A percentile compares a stretch with the other conserved stretches of the same genome.
These are phyloP conservation scores for Fagopyrum esculentum DNA, from an alignment of 148 eudicot genomes.

Conservation along the genomic window DNA sequence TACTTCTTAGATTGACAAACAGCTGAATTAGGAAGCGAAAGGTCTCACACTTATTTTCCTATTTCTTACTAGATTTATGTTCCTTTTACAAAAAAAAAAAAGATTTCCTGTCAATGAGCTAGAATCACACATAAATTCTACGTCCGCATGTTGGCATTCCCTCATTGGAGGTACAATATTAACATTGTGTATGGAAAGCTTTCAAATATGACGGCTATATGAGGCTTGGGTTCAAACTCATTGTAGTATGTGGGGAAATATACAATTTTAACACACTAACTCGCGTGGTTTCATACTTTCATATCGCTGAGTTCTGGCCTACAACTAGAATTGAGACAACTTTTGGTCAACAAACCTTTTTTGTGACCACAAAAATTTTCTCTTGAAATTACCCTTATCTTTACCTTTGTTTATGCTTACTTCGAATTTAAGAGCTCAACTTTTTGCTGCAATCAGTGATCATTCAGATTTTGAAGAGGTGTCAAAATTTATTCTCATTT, in stretches of 20 bases:
- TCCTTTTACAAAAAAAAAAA: background rate
- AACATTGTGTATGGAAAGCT: background rate
- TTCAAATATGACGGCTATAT: background rate
- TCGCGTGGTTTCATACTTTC: background rate
- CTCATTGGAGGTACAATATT: background rate
- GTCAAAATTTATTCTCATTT: too few relatives aligned
- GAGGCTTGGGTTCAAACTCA: background rate
- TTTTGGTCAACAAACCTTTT: background rate
- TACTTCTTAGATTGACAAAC: background rate
- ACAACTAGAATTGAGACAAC: background rate
- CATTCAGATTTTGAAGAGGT: too few relatives aligned
- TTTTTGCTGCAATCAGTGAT: too few relatives aligned
- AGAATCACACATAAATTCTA: too few relatives aligned
- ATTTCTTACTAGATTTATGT: background rate
- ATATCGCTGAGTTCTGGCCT: background rate
- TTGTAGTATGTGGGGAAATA: background rate
- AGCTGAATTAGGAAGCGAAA: background rate
- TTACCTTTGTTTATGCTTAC: too few relatives aligned
- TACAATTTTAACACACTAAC: background rate
- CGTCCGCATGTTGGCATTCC: background rate
- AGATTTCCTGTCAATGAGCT: background rate
- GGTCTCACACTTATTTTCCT: background rate
- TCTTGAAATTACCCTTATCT: background rate
- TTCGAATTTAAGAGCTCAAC: too few relatives aligned
- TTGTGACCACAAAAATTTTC: background rate